Base-by-base conservation (phyloP, 257 asterid genomes). In the Solanum appendiculatum region DNA sequence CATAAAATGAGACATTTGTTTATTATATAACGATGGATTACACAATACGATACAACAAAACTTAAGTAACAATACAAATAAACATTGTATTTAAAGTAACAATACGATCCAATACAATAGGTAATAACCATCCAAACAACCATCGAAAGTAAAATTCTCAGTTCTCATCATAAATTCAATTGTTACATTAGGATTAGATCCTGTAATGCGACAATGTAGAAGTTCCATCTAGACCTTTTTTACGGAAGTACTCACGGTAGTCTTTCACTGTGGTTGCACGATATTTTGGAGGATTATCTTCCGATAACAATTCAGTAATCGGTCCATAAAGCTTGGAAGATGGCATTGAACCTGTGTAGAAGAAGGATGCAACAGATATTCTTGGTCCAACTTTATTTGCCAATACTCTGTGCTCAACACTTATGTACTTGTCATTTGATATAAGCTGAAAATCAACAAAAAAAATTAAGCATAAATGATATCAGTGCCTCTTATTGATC, bases 291-390 rank as follows among this genome's bases (percentile, higher is more conserved):
- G 93, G 94, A 82, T 92, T 90, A 40, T 92, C 91, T 69, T 94
- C 92, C 0, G 94, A 88, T 25, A 93, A 11, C 88, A 95, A 69
- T 87, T 94, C 96, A 86, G 90, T 37, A 5, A 95, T 91, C 0
- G 98, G 98, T 10, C 93, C 95, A 15, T 92, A 95, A 12, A 88
- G 29, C 89, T 51, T 90, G 3, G 91, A 39, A 0, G 92, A 86
- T 18, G 91, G 92, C 80, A 39, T 6, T 34, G 83, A 31, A 42
- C 94, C 89, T 0, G 94, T 94, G 87, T 89, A 56, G 51, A 92
- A 93, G 89, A 95, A 94, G 92, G 94, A 88, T 1, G 98, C 98
- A 4, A 94, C 93, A 0, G 98, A 95, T 56, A 89, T 87, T 84
- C 98, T 87, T 48, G 98, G 95, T 3, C 94, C 96, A 70, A 77